Conservation (phyloP, 441 rosid species). For the Erodium chrysanthum region DNA sequence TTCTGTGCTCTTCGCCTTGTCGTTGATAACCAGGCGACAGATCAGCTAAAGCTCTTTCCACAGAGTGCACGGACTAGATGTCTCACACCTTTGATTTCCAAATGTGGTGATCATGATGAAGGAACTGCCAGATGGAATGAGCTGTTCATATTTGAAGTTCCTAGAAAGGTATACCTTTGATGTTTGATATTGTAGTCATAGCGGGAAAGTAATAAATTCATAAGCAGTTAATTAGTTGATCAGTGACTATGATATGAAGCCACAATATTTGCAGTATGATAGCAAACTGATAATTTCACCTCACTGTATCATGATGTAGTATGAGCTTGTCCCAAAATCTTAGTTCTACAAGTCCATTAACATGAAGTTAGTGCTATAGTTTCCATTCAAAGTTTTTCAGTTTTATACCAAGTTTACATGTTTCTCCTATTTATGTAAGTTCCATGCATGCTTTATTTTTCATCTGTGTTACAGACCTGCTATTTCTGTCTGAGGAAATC, state of each 20-base stretch:
- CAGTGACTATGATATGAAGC: not conserved
- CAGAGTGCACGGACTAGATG: constrained; percentile 99
- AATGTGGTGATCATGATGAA: constrained; percentile 27
- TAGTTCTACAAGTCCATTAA: not conserved
- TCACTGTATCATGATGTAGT: not conserved
- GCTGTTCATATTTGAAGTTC: constrained; percentile 91
- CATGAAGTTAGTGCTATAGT: not conserved
- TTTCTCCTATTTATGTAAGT: not conserved
- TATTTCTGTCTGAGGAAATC: not conserved
- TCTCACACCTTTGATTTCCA: constrained; percentile 57
- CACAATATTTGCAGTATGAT: not conserved
- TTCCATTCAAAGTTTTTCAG: not conserved
- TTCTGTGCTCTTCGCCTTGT: constrained; percentile 90
- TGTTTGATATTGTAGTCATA: not conserved
- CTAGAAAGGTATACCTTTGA: constrained; percentile 45
- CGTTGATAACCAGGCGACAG: constrained; percentile 66
- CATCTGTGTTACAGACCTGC: not conserved
- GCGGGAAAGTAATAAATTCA: not conserved
- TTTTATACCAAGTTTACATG: not conserved
- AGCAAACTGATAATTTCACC: not conserved
- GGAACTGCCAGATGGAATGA: constrained; percentile 90
- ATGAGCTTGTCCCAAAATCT: not conserved
- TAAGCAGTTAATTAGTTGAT: not conserved
- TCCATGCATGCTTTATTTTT: not conserved
- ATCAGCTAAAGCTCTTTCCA: constrained; percentile 87